phyloP scores from a whole-genome alignment of 2,329 filamentous ascomycete species.

The Calonectria fujianensis region DNA sequence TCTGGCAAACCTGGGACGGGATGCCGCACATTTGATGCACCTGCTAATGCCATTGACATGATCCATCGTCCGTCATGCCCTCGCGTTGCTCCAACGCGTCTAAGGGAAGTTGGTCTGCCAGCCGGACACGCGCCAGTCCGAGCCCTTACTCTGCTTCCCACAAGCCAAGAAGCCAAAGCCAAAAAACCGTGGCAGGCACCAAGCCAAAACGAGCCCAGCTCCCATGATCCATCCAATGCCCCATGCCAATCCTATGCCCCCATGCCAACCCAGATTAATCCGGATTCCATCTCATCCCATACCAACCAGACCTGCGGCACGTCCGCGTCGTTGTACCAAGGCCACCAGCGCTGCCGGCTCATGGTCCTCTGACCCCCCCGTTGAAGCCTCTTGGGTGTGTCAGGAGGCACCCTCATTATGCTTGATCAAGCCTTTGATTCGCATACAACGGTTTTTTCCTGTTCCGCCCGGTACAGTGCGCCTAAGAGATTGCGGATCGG shows the following conservation, averaged over 20 bases:
- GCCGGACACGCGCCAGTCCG: conserved; percentile 37
- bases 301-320: conserved; percentile 50
- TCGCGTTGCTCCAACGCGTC: conserved; percentile 12
- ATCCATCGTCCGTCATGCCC: conserved; percentile 24
- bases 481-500: conserved; percentile 11
- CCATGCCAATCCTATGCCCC: conserved; percentile 41
- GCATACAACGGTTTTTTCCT: conserved; percentile 8
- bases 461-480: not conserved
- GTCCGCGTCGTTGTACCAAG: conserved; percentile 44
- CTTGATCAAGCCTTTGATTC: conserved; percentile 23
- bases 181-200: conserved; percentile 33
- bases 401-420: conserved; percentile 19
- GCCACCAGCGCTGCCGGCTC: conserved; percentile 25
- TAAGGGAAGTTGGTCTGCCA: conserved; percentile 31
- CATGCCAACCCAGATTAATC: conserved; percentile 37
- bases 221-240: conserved; percentile 49
- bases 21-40: conserved; percentile 23
- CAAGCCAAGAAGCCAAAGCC: conserved; percentile 29
- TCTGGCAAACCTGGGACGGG: conserved; percentile 6
- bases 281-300: conserved; percentile 35
- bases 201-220: conserved; percentile 39
- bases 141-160: conserved; percentile 41
- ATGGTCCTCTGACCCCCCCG: conserved; percentile 47
- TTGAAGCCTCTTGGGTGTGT: conserved; percentile 27
- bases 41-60: conserved; percentile 18